Base-by-base conservation (phyloP, 1,284 basidiomycete genomes). In the Microbotryum intermedium region DNA sequence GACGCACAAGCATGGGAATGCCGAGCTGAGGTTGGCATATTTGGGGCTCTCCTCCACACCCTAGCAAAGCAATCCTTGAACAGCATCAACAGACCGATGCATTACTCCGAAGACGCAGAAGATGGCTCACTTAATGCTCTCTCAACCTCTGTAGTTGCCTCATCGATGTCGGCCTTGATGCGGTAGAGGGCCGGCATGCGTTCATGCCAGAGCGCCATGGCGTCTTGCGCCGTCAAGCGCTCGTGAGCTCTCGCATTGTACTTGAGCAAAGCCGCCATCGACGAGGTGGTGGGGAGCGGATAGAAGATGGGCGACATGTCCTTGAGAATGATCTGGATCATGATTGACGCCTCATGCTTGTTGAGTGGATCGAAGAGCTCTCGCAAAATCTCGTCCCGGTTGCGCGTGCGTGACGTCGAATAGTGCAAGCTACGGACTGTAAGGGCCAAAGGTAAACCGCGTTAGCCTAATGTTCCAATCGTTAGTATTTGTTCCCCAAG, bases 241-340 rank as follows among this genome's bases (percentile, higher is more conserved):
- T 77, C 76, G 25, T 83, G 79, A 13, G 83, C 78, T 11, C 77
- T 77, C 28, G 79, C 76, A 65, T 85, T 84, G 74, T 80, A 83
- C 34, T 78, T 69, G 18, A 79, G 75, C 42, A 88, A 74, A 9
- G 80, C 78, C 2, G 45, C 44, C 3, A 55, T 25, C 11, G 44
- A 56, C 6, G 55, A 61, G 1, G 73, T 71, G 4, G 79, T 79
- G 0, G 81, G 78, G 0, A 85, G 74, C 1, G 87, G 84, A 67
- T 86, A 86, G 0, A 90, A 73, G 2, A 92, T 71, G 2, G 89
- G 88, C 21, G 84, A 80, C 0, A 93, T 75, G 72, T 92, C 90
- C 64, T 86, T 86, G 26, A 93, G 79, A 58, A 94, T 86, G 60
- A 93, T 84, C 71, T 93, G 88, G 0, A 84, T 84, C 53, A 91